Conservation (phyloP, 2,329 filamentous ascomycete species). For the Coleophoma eucalyptorum region DNA sequence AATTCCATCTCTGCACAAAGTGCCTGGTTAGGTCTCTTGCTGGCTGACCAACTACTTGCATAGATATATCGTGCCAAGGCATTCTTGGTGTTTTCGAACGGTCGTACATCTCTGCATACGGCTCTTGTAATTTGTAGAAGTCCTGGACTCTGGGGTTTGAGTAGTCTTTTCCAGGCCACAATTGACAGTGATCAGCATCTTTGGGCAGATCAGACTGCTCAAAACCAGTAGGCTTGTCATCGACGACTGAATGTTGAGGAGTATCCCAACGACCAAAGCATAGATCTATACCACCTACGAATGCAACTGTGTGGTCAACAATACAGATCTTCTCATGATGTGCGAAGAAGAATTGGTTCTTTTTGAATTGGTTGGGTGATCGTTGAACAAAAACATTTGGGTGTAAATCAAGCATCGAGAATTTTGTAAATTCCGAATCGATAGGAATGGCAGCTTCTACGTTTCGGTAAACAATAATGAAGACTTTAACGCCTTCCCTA, state of each 20-base stretch:
- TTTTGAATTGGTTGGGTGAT: constrained; percentile 95
- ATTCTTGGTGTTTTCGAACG: constrained; percentile 83
- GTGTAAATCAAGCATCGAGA: constrained; percentile 89
- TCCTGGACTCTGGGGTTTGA: constrained; percentile 94
- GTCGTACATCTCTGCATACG: constrained; percentile 99
- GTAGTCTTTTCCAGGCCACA: constrained; percentile 98
- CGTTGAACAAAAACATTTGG: constrained; percentile 95
- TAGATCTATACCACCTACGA: constrained; percentile 91
- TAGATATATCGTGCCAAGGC: constrained; percentile 98
- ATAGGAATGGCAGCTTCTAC: constrained; percentile 97
- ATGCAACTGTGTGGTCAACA: constrained; percentile 92
- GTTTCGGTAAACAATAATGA: constrained; percentile 96
- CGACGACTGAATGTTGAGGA: constrained; percentile 83
- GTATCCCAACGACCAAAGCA: constrained; percentile 98
- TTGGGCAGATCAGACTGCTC: constrained; percentile 73
- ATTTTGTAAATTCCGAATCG: constrained; percentile 97
- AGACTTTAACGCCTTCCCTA: constrained; percentile 92
- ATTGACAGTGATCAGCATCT: constrained; percentile 89
- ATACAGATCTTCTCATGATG: constrained; percentile 99
- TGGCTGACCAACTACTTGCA: constrained; percentile 96
- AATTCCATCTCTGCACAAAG: constrained; percentile 98
- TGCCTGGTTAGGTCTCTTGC: constrained; percentile 91
- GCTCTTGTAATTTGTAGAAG: constrained; percentile 88
- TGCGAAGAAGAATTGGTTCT: constrained; percentile 99
- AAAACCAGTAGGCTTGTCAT: constrained; percentile 94